Base-by-base conservation (phyloP, 2,329 filamentous ascomycete genomes). In the Xylariales sp. region DNA sequence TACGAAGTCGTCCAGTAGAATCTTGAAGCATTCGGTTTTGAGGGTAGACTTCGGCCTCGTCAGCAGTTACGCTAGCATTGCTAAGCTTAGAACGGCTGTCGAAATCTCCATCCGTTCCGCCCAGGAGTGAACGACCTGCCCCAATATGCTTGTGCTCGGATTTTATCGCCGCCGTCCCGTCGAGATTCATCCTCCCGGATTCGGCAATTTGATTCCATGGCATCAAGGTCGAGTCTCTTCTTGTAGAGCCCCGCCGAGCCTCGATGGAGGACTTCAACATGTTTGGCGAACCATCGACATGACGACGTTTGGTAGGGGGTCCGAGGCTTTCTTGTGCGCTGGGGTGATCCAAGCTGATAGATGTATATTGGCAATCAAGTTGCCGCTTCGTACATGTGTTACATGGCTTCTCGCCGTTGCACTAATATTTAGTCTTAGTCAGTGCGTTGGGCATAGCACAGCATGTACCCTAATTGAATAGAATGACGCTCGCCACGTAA, bases 21-120 rank as follows among this genome's bases (percentile, higher is more conserved):
- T 90, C 88, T 71, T 87, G 83, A 46, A 90, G 78, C 85, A 90
- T 88, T 69, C 87, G 81, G 36, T 83, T 83, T 67, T 86, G 82
- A 9, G 84, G 83, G 69, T 85, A 84, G 32, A 89, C 81, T 32
- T 85, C 83, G 3, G 86, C 83, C 72, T 89, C 87, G 68, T 89
- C 86, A 46, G 86, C 86, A 43, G 80, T 78, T 1, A 81, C 83
- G 68, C 81, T 84, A 28, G 76, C 76, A 46, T 79, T 81, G 69
- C 79, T 81, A 55, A 80, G 77, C 48, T 77, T 78, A 23, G 82
- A 78, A 30, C 74, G 72, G 46, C 74, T 75, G 43, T 79, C 78
- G 23, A 76, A 76, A 30, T 78, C 78, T 12, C 73, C 70, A 50
- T 79, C 76, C 8, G 60, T 68, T 7, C 57, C 62, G 23, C 69